These are phyloP conservation scores for Epichloe sibirici DNA, from an alignment of 2,329 filamentous ascomycete species.

Conservation along the genomic window DNA sequence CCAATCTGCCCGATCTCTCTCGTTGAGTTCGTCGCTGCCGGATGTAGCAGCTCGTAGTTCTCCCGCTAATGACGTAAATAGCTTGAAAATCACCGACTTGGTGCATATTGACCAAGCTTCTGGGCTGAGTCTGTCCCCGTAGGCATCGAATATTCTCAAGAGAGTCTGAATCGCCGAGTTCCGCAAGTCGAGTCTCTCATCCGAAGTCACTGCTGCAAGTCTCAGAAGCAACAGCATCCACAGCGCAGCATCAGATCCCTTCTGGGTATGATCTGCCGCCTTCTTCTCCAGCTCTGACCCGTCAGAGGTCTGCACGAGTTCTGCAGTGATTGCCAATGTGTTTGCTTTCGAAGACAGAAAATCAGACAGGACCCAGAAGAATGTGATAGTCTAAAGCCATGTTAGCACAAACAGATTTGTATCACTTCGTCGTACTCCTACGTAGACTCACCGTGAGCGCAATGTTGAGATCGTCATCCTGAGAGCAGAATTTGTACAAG, in stretches of 20 bases:
- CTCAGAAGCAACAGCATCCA: slow-evolving; percentile 69
- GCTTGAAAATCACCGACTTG: slow-evolving; percentile 65
- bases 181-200: slow-evolving; percentile 61
- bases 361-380: slow-evolving; percentile 92
- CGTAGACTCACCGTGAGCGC: slow-evolving; percentile 60
- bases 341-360: slow-evolving; percentile 56
- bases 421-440: neutral
- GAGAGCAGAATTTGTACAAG: slow-evolving; percentile 77
- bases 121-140: slow-evolving; percentile 65
- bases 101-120: slow-evolving; percentile 78
- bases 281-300: slow-evolving; percentile 40
- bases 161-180: slow-evolving; percentile 88
- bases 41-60: slow-evolving; percentile 32
- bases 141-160: slow-evolving; percentile 82
- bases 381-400: slow-evolving; percentile 65
- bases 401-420: neutral
- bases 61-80: slow-evolving; percentile 57
- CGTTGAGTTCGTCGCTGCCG: slow-evolving; percentile 25
- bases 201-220: slow-evolving; percentile 58
- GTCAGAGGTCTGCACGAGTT: slow-evolving; percentile 40
- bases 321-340: slow-evolving; percentile 44
- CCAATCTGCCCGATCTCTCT: slow-evolving; percentile 45
- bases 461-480: slow-evolving; percentile 88
- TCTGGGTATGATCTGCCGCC: slow-evolving; percentile 45
- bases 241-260: slow-evolving; percentile 55